Base-by-base conservation (phyloP, 805 yeast genomes). In the Maudiozyma bulderi region DNA sequence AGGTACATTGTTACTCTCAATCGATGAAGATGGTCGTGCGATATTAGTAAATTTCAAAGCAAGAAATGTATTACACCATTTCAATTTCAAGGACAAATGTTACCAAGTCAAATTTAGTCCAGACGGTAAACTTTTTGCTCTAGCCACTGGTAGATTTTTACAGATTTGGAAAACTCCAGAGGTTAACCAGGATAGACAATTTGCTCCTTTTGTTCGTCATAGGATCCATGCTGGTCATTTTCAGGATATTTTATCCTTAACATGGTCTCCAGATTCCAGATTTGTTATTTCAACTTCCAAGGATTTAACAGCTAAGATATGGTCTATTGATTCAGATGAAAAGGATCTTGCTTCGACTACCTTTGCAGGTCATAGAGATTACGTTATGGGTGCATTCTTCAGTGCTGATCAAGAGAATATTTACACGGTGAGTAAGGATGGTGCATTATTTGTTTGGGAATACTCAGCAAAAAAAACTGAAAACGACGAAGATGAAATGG, bases 131-230 rank as follows among this genome's bases (percentile, higher is more conserved):
- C 78, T 79, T 58, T 90, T 93, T 69, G 97, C 97, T 6, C 76
- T 88, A 30, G 95, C 95, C 4, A 73, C 81, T 35, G 88, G 87
- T 6, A 72, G 95, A 55, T 84, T 85, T 47, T 71, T 91, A 14
- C 97, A 93, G 65, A 82, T 93, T 8, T 93, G 99, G 99, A 82
- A 80, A 60, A 87, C 97, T 1, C 97, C 97, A 0, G 81, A 78
- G 44, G 71, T 73, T 28, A 70, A 80, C 7, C 93, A 86, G 57
- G 96, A 88, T 60, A 76, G 95, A 52, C 96, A 89, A 64, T 93
- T 93, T 73, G 93, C 96, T 0, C 99, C 99, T 13, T 93, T 93
- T 67, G 86, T 91, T 39, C 84, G 95, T 54, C 87, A 86, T 66
- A 74, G 95, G 60, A 78, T 86, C 7, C 89, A 89, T 59, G 88